phyloP scores from a whole-genome alignment of 2,329 filamentous ascomycete species.

The Beauveria brongniartii region DNA sequence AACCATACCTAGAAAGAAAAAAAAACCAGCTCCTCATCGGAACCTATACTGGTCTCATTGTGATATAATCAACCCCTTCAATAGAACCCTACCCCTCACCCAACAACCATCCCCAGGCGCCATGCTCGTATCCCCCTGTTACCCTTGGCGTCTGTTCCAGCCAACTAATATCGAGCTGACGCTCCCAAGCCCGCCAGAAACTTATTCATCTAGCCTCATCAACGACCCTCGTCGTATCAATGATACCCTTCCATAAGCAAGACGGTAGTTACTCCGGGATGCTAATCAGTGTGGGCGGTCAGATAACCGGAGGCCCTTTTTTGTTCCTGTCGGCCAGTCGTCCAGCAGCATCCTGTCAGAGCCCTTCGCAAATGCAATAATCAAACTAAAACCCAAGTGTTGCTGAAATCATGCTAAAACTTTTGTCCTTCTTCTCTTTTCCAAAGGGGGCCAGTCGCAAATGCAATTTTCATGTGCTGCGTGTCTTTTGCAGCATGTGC shows the following conservation, averaged over 20 bases:
- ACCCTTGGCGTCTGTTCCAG: neutral
- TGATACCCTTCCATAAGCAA: neutral
- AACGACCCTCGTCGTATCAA: neutral
- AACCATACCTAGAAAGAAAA: neutral
- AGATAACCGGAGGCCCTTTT: neutral
- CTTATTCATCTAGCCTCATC: neutral
- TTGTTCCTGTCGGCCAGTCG: neutral
- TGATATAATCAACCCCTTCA: neutral
- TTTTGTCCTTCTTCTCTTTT: slow-evolving; percentile 2
- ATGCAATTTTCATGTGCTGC: neutral
- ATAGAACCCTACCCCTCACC: neutral
- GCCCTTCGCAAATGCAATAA: slow-evolving; percentile 4
- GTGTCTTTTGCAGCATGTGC: neutral
- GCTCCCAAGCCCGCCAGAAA: neutral
- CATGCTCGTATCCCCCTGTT: neutral
- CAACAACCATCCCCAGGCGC: slow-evolving; percentile 4
- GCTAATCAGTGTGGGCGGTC: neutral
- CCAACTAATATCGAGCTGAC: neutral
- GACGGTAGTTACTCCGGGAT: neutral
- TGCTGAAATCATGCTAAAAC: slow-evolving; percentile 8
- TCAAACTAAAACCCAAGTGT: neutral
- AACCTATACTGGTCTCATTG: neutral
- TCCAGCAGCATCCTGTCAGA: neutral
- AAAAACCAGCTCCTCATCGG: neutral
- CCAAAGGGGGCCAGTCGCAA: neutral